phyloP scores from a whole-genome alignment of 2,329 filamentous ascomycete genomes.

The Clonostachys chloroleuca region DNA sequence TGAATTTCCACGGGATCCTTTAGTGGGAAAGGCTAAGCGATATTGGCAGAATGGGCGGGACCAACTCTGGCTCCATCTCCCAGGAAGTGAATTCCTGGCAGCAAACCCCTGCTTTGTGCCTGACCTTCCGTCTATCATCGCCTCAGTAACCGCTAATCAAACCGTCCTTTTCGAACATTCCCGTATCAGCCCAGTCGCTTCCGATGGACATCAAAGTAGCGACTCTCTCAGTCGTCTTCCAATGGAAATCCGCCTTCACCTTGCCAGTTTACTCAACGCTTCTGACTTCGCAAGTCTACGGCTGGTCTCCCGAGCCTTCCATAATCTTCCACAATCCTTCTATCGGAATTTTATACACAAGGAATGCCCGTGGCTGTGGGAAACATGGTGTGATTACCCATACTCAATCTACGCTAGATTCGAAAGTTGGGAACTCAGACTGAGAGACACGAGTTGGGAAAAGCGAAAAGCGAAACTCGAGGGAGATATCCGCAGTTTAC shows the following conservation, averaged over 20 bases:
- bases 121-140: slow-evolving; percentile 7
- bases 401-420: no score
- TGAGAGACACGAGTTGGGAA: no score
- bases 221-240: not conserved
- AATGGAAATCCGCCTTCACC: not conserved
- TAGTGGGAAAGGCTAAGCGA: not conserved
- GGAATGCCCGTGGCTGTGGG: not conserved
- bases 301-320: not conserved
- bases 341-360: not conserved
- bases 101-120: slow-evolving; percentile 3
- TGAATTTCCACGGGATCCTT: not conserved
- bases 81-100: slow-evolving; percentile 1
- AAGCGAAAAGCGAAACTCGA: no score
- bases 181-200: no score
- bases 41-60: not conserved
- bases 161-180: not conserved
- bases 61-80: slow-evolving; percentile 1
- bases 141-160: not conserved
- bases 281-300: not conserved
- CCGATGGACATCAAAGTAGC: no score
- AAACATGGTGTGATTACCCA: not conserved
- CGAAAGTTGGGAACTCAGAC: no score
- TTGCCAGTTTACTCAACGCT: not conserved
- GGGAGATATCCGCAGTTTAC: no score
- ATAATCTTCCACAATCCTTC: not conserved